Conservation (phyloP, 1,139 yeast species). For the Suhomyces yuchorum region DNA sequence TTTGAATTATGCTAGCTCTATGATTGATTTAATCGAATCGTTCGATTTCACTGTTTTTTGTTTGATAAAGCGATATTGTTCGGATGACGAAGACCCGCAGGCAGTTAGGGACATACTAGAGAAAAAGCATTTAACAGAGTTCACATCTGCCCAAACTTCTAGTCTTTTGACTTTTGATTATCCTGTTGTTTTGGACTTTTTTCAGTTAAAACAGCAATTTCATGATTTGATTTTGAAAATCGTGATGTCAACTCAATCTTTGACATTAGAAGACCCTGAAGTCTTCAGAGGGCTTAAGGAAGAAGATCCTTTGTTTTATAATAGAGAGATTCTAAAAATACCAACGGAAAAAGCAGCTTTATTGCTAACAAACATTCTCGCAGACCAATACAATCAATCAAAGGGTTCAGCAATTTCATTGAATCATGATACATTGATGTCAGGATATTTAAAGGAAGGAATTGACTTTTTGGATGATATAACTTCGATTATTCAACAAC, state of each 20-base stretch:
- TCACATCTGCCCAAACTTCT: constrained; percentile 8
- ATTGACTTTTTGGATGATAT: constrained; percentile 47
- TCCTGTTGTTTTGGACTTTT: constrained; percentile 71
- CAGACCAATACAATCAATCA: constrained; percentile 43
- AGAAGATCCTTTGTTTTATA: constrained; percentile 51
- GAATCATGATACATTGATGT: constrained; percentile 51
- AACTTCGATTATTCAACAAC: constrained; percentile 50
- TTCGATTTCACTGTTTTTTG: constrained; percentile 64
- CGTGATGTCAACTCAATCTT: constrained; percentile 67
- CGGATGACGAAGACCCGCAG: constrained; percentile 23
- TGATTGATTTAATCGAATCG: constrained; percentile 58
- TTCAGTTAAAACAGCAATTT: constrained; percentile 70
- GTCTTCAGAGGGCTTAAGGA: constrained; percentile 65
- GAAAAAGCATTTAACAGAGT: constrained; percentile 7
- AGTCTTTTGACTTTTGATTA: constrained; percentile 50
- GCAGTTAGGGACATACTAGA: constrained; percentile 13
- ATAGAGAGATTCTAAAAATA: constrained; percentile 39
- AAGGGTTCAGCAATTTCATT: constrained; percentile 49
- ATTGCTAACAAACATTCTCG: constrained; percentile 47
- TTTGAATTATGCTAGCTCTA: constrained; percentile 50
- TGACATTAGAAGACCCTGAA: constrained; percentile 74
- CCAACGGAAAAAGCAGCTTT: constrained; percentile 56
- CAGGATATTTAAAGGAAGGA: constrained; percentile 49
- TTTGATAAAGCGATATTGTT: constrained; percentile 33
- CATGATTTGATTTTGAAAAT: constrained; percentile 65